These are phyloP conservation scores for Aristolochia fimbriata DNA, from an alignment of 164 flowering plant genomes.

Conservation along the genomic window DNA sequence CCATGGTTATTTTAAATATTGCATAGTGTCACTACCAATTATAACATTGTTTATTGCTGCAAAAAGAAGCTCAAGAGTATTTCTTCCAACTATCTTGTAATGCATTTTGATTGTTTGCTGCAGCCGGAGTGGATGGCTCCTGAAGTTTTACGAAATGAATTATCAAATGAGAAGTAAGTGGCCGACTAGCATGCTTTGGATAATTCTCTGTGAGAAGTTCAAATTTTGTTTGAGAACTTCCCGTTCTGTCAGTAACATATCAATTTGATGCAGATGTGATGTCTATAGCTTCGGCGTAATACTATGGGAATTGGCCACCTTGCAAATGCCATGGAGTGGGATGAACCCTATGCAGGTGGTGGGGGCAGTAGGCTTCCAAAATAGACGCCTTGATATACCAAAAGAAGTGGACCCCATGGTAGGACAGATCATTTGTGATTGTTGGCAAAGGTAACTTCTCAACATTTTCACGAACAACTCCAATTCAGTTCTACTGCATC, in stretches of 20 bases:
- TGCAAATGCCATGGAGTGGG: conserved; percentile 79
- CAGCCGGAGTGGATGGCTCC: conserved; percentile 99
- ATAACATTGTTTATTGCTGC: no score
- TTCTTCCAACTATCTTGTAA: background rate
- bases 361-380: conserved; percentile 97
- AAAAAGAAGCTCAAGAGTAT: no score
- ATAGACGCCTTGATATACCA: conserved; percentile 83
- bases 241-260: background rate
- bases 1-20: no score
- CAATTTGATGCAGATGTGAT: conserved; percentile 57
- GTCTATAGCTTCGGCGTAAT: conserved; percentile 95
- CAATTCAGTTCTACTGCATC: background rate
- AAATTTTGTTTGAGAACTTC: background rate
- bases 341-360: conserved; percentile 98
- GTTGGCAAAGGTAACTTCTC: conserved; percentile 71
- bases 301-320: conserved; percentile 83
- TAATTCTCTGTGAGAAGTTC: background rate
- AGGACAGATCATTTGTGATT: conserved; percentile 71
- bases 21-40: no score
- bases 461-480: background rate
- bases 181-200: background rate
- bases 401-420: conserved; percentile 60
- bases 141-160: conserved; percentile 91
- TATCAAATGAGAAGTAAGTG: conserved; percentile 94
- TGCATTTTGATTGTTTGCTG: conserved; percentile 12